These are phyloP conservation scores for Pyropia haitanensis DNA, from an alignment of 23 red algal genomes.

Conservation along the genomic window DNA sequence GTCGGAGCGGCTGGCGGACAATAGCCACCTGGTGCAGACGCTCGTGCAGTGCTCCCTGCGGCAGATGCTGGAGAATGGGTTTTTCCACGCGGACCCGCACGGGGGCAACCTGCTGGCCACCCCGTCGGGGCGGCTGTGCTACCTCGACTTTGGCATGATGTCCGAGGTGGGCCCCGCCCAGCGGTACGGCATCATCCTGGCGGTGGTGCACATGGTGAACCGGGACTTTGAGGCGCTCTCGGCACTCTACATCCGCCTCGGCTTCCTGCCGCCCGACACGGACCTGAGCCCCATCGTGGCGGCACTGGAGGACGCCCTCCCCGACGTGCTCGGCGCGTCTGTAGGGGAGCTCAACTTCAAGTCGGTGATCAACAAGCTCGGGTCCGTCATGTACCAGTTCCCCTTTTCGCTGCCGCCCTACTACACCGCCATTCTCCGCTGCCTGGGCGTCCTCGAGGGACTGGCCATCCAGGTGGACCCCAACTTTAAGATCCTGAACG, in stretches of 20 bases:
- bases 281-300: constrained; percentile 79
- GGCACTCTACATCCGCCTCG: constrained; percentile 79
- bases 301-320: constrained; percentile 77
- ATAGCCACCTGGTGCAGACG: constrained; percentile 63
- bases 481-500: constrained; percentile 97
- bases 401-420: constrained; percentile 88
- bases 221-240: constrained; percentile 88
- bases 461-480: constrained; percentile 98
- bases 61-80: constrained; percentile 99
- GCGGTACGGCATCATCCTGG: constrained; percentile 96
- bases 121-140: constrained; percentile 69
- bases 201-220: constrained; percentile 98
- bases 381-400: constrained; percentile 94
- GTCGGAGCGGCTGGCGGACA: constrained; percentile 32
- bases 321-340: constrained; percentile 88
- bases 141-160: constrained; percentile 99
- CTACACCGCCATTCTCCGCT: constrained; percentile 98
- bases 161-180: constrained; percentile 76
- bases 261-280: constrained; percentile 76
- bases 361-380: constrained; percentile 97
- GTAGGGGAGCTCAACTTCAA: constrained; percentile 99
- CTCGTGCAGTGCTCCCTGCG: constrained; percentile 95
- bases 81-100: constrained; percentile 98
- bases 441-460: constrained; percentile 93
- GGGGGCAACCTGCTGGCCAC: constrained; percentile 93